Evolutionary conservation across 371 early-diverging fungal species (phyloP), one percentile per base, ranked within the genome.

Genomic region (Zychaea mexicana): DNA sequence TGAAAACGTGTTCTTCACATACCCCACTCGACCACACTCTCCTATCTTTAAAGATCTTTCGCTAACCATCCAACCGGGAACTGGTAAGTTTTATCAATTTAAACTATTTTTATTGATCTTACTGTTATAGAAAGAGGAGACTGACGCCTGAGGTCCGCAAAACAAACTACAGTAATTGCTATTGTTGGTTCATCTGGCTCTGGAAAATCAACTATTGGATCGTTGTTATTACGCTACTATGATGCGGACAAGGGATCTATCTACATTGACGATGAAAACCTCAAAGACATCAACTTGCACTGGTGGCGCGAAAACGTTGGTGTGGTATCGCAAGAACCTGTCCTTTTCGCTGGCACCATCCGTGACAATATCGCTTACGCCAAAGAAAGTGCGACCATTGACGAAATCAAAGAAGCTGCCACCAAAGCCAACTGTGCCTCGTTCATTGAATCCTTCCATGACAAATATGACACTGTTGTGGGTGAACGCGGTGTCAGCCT

Each of bases 281-380:
- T 92, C 24, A 75, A 78, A 28, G 72, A 82, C 30, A 57, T 88
- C 22, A 74, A 85, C 36, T 62, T 79, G 27, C 72, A 61, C 22
- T 87, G 83, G 84, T 81, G 80, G 75, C 81, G 85, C 45, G 78
- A 80, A 30, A 77, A 87, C 28, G 73, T 93, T 1, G 91, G 89
- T 30, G 80, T 85, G 52, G 92, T 92, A 3, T 85, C 85, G 31
- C 96, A 96, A 76, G 92, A 95, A 67, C 95, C 96, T 3, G 80
- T 84, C 0, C 78, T 96, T 27, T 95, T 95, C 76, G 92, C 90
- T 28, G 88, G 88, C 9, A 88, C 91, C 8, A 92, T 95, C 64
- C 77, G 71, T 22, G 93, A 94, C 22, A 95, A 95, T 71, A 89
- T 96, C 46, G 71, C 84, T 5, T 90, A 89, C 67, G 90, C 88